Percentiles rank a stretch among this genome's conserved stretches.
These are phyloP conservation scores for Massospora cicadina DNA, from an alignment of 371 early-diverging fungal genomes.

Conservation along the genomic window DNA sequence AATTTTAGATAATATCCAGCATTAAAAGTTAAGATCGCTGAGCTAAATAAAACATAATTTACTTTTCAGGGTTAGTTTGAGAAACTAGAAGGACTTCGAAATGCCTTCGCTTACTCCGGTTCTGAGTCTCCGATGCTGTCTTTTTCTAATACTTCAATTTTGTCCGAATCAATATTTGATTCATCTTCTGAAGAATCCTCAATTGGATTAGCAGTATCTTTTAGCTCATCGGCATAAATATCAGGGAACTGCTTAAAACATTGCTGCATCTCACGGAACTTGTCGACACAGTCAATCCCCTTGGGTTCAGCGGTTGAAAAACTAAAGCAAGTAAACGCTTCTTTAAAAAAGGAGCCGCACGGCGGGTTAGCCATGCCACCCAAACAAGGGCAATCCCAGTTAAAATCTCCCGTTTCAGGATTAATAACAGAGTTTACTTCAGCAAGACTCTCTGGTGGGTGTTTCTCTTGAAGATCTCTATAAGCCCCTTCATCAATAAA, in stretches of 20 bases:
- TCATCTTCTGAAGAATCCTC: conserved; percentile 19
- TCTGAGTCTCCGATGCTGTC: too few relatives aligned
- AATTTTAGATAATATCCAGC: too few relatives aligned
- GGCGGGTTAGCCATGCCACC: conserved; percentile 91
- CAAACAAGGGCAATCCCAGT: conserved; percentile 98
- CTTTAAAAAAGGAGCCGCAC: conserved; percentile 91
- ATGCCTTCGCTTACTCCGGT: too few relatives aligned
- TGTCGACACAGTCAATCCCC: conserved; percentile 69
- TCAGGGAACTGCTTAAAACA: conserved; percentile 69
- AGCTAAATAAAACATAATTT: too few relatives aligned
- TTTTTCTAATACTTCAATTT: too few relatives aligned
- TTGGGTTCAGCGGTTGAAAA: conserved; percentile 61
- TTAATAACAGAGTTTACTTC: conserved; percentile 23
- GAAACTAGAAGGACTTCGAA: too few relatives aligned
- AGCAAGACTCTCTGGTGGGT: conserved; percentile 10
- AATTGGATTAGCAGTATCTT: conserved; percentile 25
- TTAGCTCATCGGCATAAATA: conserved; percentile 30
- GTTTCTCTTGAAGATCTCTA: not conserved
- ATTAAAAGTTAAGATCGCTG: too few relatives aligned
- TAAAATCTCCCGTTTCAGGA: conserved; percentile 85
- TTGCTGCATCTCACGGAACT: conserved; percentile 69
- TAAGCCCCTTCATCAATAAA: conserved; percentile 3
- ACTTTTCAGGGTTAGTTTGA: too few relatives aligned
- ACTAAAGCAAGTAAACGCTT: conserved; percentile 93
- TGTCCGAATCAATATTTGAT: too few relatives aligned